Evolutionary conservation across 2,329 filamentous ascomycete genomes (phyloP).

Genomic region (Blastomyces emzantsi): DNA sequence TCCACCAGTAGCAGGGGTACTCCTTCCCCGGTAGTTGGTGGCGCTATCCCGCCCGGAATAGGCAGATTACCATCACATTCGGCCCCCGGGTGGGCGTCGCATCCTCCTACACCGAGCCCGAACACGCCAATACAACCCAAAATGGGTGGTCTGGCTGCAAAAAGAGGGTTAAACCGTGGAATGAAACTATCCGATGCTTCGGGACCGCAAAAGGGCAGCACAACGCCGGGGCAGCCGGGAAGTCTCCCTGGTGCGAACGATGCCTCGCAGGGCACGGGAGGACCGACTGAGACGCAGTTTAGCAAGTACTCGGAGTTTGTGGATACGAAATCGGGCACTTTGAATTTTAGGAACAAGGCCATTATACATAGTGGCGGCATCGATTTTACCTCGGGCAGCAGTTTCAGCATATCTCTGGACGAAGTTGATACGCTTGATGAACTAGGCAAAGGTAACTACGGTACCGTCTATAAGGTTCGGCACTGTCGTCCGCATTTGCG

Average conservation of each 20-base stretch:
- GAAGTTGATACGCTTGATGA: constrained; percentile 91
- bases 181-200: constrained; percentile 43
- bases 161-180: constrained; percentile 39
- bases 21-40: constrained; percentile 6
- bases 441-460: constrained; percentile 95
- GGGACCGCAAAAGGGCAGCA: constrained; percentile 15
- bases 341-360: constrained; percentile 90
- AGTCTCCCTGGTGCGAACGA: background rate
- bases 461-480: constrained; percentile 92
- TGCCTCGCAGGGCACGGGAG: background rate
- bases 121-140: constrained; percentile 35
- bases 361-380: constrained; percentile 82
- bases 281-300: constrained; percentile 42
- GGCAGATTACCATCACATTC: constrained; percentile 23
- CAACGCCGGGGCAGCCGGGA: background rate
- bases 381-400: constrained; percentile 81
- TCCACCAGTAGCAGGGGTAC: background rate
- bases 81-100: constrained; percentile 7
- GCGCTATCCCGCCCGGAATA: constrained; percentile 9
- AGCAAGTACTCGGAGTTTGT: constrained; percentile 72
- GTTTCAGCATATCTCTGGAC: constrained; percentile 89
- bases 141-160: constrained; percentile 40
- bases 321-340: constrained; percentile 79
- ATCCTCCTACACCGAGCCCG: constrained; percentile 25
- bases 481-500: constrained; percentile 64